phyloP scores from a whole-genome alignment of 2,329 filamentous ascomycete genomes.

The Teratosphaeria viscida region DNA sequence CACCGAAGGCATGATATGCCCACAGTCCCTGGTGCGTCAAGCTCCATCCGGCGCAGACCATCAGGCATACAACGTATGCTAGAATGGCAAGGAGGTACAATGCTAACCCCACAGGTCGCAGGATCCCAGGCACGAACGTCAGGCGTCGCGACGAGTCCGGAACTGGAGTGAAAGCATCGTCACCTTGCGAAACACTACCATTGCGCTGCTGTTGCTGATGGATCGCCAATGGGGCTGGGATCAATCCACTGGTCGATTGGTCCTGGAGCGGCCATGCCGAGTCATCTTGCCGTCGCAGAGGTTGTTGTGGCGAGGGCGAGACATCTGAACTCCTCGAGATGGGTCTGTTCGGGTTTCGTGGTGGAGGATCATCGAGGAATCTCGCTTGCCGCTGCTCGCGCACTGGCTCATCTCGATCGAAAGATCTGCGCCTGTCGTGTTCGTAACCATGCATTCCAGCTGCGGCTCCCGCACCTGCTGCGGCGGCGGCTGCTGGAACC shows the following conservation, averaged over 20 bases:
- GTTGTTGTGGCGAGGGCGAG: neutral
- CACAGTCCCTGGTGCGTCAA: conserved; percentile 53
- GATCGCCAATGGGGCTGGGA: neutral
- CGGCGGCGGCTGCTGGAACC: neutral
- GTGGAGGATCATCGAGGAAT: neutral
- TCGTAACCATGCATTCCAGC: neutral
- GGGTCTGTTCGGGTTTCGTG: neutral
- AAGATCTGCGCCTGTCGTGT: neutral
- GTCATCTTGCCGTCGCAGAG: neutral
- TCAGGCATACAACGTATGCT: conserved; percentile 60
- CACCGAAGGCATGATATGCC: conserved; percentile 58
- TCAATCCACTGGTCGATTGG: neutral
- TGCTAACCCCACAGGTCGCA: conserved; percentile 57
- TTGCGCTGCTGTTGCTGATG: neutral
- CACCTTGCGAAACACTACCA: neutral
- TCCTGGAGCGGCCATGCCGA: neutral
- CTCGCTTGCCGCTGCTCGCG: neutral
- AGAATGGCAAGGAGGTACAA: conserved; percentile 51
- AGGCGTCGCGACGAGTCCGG: conserved; percentile 26
- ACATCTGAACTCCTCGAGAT: neutral
- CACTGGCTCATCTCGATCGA: neutral
- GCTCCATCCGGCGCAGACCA: conserved; percentile 64
- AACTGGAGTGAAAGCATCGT: neutral
- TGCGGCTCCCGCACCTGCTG: neutral
- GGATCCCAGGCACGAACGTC: conserved; percentile 58